A percentile compares a stretch with the other conserved stretches of the same genome.
These are phyloP conservation scores for Colletotrichum paranaense DNA, from an alignment of 2,329 filamentous ascomycete genomes.

Conservation along the genomic window DNA sequence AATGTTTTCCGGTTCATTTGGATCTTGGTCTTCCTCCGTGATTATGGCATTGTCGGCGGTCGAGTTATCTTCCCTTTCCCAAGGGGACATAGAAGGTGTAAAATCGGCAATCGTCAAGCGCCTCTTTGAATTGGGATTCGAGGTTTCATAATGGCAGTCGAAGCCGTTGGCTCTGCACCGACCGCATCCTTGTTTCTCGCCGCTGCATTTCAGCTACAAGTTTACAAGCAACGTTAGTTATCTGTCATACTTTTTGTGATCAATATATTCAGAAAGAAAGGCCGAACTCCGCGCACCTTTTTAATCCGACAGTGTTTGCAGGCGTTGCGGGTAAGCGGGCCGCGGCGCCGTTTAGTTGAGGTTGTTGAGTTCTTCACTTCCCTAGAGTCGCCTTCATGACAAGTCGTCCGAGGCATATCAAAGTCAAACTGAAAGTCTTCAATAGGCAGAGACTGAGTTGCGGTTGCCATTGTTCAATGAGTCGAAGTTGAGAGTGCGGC, in stretches of 20 bases:
- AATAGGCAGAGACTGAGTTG: not conserved
- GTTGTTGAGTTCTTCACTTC: not conserved
- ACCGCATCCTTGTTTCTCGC: not conserved
- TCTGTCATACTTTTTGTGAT: not conserved
- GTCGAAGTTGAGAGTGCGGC: too few species aligned
- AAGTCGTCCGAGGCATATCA: not conserved
- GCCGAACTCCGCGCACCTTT: not conserved
- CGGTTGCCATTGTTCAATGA: not conserved
- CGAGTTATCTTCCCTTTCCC: not conserved
- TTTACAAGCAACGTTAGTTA: not conserved
- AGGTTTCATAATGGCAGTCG: not conserved
- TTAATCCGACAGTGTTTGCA: not conserved
- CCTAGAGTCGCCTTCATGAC: not conserved
- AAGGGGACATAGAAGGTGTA: not conserved
- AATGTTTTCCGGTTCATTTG: not conserved
- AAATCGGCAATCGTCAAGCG: not conserved
- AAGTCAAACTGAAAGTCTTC: not conserved
- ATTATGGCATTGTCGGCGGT: not conserved
- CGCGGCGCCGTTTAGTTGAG: not conserved
- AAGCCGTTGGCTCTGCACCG: not conserved
- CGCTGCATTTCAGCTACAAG: not conserved
- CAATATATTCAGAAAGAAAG: not conserved
- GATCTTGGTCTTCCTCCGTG: not conserved
- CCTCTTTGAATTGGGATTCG: not conserved
- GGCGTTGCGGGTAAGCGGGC: not conserved